Evolutionary conservation across 345 rosid species (phyloP).

Genomic region (Aegle marmelos): DNA sequence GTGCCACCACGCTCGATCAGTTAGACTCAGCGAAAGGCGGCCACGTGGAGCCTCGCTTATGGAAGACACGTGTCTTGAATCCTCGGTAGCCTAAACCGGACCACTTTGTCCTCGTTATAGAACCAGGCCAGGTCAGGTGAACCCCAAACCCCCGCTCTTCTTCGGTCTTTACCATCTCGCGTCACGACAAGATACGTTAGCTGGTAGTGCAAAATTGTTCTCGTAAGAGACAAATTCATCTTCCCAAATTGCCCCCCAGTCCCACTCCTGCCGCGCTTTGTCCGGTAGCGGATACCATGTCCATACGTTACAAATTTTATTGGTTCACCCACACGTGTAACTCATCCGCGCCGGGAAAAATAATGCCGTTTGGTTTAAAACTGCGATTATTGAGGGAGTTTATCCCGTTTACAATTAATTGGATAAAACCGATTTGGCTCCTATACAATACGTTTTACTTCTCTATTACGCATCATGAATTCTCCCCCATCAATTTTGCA

Average conservation of each 20-base stretch:
- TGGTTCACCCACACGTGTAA: neutral
- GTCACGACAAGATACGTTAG: slow-evolving; percentile 35
- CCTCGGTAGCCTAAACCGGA: slow-evolving; percentile 18
- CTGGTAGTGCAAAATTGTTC: slow-evolving; percentile 13
- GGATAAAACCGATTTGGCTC: neutral
- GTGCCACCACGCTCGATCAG: slow-evolving; percentile 32
- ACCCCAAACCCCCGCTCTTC: neutral
- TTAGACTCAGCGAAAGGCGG: neutral
- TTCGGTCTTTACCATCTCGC: neutral
- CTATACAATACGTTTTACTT: neutral
- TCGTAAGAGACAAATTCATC: slow-evolving; percentile 12
- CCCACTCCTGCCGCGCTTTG: neutral
- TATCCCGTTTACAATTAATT: neutral
- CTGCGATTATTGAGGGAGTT: neutral
- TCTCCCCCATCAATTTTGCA: neutral
- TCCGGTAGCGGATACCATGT: neutral
- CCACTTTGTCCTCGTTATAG: slow-evolving; percentile 28
- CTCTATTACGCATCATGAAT: neutral
- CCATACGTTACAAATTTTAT: neutral
- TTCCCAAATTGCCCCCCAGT: slow-evolving; percentile 27
- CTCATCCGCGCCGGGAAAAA: neutral
- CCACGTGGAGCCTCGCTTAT: slow-evolving; percentile 15
- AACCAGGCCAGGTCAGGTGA: slow-evolving; percentile 32
- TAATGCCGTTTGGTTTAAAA: neutral
- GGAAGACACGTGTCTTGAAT: slow-evolving; percentile 25